Conservation (phyloP, 208 protist genomes). For the Acanthamoeba triangularis region DNA sequence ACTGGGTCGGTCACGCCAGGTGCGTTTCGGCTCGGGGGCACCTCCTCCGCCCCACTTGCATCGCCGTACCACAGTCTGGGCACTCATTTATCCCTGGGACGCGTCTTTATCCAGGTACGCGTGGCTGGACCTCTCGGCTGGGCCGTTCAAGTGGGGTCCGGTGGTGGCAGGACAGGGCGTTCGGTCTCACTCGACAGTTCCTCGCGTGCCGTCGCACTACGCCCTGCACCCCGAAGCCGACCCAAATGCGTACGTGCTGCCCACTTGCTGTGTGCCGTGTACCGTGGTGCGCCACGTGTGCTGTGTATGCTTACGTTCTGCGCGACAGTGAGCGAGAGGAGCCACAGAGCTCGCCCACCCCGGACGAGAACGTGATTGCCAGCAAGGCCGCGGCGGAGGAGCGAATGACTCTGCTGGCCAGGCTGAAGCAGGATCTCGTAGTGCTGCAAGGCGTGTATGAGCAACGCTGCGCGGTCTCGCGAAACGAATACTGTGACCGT, state of each 20-base stretch:
- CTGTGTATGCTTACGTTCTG: background rate
- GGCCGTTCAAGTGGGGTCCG: slow-evolving; percentile 39
- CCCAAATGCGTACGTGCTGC: background rate
- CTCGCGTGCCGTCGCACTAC: slow-evolving; percentile 17
- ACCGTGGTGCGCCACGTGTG: background rate
- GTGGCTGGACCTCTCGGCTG: slow-evolving; percentile 9
- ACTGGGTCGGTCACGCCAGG: slow-evolving; percentile 41
- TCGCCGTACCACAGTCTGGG: background rate
- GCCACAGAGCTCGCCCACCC: background rate
- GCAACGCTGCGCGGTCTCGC: background rate
- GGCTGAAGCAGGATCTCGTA: background rate
- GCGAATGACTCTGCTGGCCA: background rate
- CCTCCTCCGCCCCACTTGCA: background rate
- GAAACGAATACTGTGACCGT: background rate
- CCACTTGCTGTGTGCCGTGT: background rate
- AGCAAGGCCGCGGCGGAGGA: background rate
- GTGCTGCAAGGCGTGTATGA: background rate
- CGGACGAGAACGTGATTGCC: background rate
- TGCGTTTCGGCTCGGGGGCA: background rate
- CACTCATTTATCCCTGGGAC: background rate
- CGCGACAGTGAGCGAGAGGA: too few species aligned
- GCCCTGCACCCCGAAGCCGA: slow-evolving; percentile 29
- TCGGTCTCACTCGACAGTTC: background rate
- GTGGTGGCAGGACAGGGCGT: slow-evolving; percentile 43
- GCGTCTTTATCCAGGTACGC: background rate